Base-by-base conservation (phyloP, 129 eudicot species). In the Helichrysum umbraculigerum region DNA sequence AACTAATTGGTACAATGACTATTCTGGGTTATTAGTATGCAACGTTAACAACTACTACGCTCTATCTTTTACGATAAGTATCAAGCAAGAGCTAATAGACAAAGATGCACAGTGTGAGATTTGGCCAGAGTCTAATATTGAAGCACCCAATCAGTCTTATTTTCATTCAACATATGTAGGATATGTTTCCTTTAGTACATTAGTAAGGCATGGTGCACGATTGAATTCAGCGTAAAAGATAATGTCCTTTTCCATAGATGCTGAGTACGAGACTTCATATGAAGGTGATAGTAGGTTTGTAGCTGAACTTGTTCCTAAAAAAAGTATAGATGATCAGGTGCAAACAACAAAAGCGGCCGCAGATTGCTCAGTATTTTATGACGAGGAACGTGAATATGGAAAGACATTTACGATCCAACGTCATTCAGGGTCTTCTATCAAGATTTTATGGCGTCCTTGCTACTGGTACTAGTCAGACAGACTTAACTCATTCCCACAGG, bases 361-460 rank as follows among this genome's bases (percentile, higher is more conserved):
- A 35, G n/a, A 73, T 22, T 21, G 2, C 15, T 72, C 51, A 1
- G 66, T 33, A 12, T 72, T 72, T 72, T 34, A 39, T 39, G 76
- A 57, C 21, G 14, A 56, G 33, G 14, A 56, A 57, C n/a, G 11
- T 33, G 50, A 2, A 16, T 22, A 56, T 19, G 15, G 12, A 56
- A n/a, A 66, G 54, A 76, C 20, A 29, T 35, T 35, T 34, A 29
- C 11, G 34, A 72, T 72, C 6, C 21, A 32, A 35, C 19, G 14
- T 19, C 51, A 57, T 56, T 72, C 68, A 72, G 33, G 7, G 28
- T 51, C 75, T 42, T 51, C 64, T 71, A 71, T 52, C 17, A 33
- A 52, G 30, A 72, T 72, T 20, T 4, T 0, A 72, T 72, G 77
- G 77, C 34, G 19, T 15, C 37, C 73, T 68, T 16, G 41, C 64